Evolutionary conservation across 108 stramenopile genomes (phyloP), one percentile per base, ranked within the genome.

Genomic region (Cyclotella baltica): DNA sequence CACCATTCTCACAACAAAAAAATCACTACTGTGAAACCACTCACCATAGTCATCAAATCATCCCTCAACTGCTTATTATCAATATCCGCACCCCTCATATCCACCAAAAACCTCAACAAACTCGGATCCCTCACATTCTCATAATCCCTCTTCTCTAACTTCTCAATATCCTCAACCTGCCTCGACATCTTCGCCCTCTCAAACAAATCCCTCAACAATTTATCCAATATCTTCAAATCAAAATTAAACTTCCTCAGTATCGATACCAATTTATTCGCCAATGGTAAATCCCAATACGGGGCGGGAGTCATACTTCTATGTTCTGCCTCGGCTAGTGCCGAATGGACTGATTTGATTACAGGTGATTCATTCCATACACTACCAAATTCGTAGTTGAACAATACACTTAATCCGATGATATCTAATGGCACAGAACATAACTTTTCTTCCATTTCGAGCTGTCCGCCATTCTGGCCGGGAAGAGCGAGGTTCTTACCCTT

Each of bases 41-140:
- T n/a, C n/a, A n/a, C n/a, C 98, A 98, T 98, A 50, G 98, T 98
- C 98, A 98, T 98, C 33, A 96, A 79, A 80, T 96, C 97, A 83
- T 97, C 95, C 19, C 97, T 83, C 56, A 98, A 83, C 68, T 98
- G 98, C 80, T 93, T 90, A 83, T 93, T 92, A 80, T 92, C 92
- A 77, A 93, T 91, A 79, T 93, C 95, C 0, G 95, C 95, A 1
- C 97, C 97, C 19, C 97, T 83, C 96, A 96, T 92, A 78, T 98
- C 98, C 22, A 98, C 97, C 31, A 98, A 83, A 63, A 98, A 98
- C 20, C 98, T 80, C 16, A 98, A 85, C 69, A 98, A 83, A n/a
- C 88, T 89, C 4, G 98, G 96, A 84, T 98, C 96, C 55, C 94
- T 86, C 10, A 96, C 94, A 70, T 90, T 89, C 59, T 76, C 88